Evolutionary conservation across 2,329 filamentous ascomycete species (phyloP), one percentile per base, ranked within the genome.

Genomic region (Xylaria polymorpha): DNA sequence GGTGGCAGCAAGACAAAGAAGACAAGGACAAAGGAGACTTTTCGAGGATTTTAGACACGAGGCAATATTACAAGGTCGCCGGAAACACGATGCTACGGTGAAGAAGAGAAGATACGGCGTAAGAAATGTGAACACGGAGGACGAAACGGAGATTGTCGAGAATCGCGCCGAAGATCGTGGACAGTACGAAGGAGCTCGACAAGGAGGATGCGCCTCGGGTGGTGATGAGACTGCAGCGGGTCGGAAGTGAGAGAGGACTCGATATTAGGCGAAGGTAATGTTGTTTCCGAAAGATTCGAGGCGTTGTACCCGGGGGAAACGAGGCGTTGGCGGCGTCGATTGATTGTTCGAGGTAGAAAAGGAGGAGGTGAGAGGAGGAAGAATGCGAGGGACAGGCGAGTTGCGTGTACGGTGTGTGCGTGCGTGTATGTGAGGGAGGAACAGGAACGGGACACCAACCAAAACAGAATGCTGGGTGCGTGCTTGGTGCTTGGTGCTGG

Each of bases 151-250:
- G 44, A 63, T 56, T 67, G 68, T 64, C 61, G 46, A 64, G 64
- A 71, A 66, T 75, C 73, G 75, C 74, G 73, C 72, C 72, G 67
- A 61, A 59, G 67, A 67, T 60, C 68, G 73, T 73, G 72, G 72
- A 70, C 68, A 64, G 68, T 56, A 71, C 44, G 51, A 61, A 67
- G 63, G 69, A 68, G 63, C 43, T 64, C 56, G 71, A 72, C 62
- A 68, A 64, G 66, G 65, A 72, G 71, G 72, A 77, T 78, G 76
- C 76, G 77, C 77, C 74, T 74, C 72, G 73, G 68, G 67, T 59
- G 61, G 61, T 66, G 75, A 71, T 67, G 73, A 71, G 72, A 72
- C 74, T 74, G 70, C 66, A 73, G 69, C 61, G 72, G 58, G 66
- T 71, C 69, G 72, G 65, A 63, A 59, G 66, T 69, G 64, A 71